phyloP scores from a whole-genome alignment of 2,329 filamentous ascomycete species.

The Simplicillium aogashimaense region DNA sequence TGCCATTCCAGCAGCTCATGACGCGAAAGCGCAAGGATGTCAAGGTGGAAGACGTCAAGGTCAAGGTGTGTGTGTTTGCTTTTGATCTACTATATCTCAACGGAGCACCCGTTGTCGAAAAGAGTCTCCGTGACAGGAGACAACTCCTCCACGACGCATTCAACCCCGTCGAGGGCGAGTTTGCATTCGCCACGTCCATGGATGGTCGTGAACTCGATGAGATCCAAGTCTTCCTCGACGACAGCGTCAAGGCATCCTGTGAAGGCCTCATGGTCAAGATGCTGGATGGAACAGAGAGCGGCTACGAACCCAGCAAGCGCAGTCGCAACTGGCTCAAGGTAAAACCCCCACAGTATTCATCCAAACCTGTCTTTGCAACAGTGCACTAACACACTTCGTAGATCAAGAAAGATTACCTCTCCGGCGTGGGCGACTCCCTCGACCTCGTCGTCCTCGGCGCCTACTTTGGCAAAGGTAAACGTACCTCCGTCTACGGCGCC shows the following conservation, averaged over 20 bases:
- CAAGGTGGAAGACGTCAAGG: constrained; percentile 87
- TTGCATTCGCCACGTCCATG: constrained; percentile 79
- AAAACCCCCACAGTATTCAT: constrained; percentile 10
- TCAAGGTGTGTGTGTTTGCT: constrained; percentile 94
- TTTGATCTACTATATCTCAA: constrained; percentile 94
- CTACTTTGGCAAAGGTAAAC: constrained; percentile 90
- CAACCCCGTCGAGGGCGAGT: constrained; percentile 73
- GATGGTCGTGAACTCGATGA: constrained; percentile 84
- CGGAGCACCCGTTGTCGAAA: constrained; percentile 80
- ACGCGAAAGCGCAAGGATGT: constrained; percentile 96
- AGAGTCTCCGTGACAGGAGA: constrained; percentile 73
- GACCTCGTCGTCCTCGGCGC: constrained; percentile 93
- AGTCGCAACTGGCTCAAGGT: constrained; percentile 98
- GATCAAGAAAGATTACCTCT: constrained; percentile 97
- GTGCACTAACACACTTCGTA: constrained; percentile 25
- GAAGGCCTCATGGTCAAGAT: constrained; percentile 99
- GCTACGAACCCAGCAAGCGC: constrained; percentile 91
- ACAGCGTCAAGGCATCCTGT: constrained; percentile 90
- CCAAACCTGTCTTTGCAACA: not conserved
- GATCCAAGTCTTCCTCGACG: constrained; percentile 86
- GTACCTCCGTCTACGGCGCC: constrained; percentile 88
- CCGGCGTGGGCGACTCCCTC: constrained; percentile 87
- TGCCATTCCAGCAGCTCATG: constrained; percentile 98
- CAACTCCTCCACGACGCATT: constrained; percentile 68
- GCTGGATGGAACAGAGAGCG: constrained; percentile 85